Conservation (phyloP, 352 stramenopile genomes). For the Globisporangium nunn region DNA sequence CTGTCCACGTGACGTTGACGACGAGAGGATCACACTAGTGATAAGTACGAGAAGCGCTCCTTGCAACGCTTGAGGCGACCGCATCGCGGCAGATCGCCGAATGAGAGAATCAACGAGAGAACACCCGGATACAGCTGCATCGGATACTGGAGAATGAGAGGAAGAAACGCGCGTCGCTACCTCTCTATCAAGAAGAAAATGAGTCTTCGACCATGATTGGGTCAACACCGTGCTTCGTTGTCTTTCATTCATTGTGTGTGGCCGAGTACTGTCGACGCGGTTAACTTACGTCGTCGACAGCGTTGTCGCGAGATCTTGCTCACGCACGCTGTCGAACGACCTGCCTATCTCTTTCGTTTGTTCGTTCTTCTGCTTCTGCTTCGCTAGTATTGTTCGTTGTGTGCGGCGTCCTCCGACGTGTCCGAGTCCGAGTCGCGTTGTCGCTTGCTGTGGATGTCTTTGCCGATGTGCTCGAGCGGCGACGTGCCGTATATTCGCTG, state of each 20-base stretch:
- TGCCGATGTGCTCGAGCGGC: not conserved
- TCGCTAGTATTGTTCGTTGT: conserved; percentile 1
- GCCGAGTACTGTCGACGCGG: conserved; percentile 87
- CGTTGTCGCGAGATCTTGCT: not conserved
- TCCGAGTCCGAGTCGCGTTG: conserved; percentile 7
- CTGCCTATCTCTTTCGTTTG: not conserved
- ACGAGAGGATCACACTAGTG: conserved; percentile 1
- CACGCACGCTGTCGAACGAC: not conserved
- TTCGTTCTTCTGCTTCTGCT: not conserved
- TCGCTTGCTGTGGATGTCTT: conserved; percentile 1
- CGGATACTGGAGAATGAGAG: not conserved
- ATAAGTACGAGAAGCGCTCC: not conserved
- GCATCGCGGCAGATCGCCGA: conserved; percentile 40
- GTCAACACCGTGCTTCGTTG: not conserved
- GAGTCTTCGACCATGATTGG: no score
- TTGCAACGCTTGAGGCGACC: not conserved
- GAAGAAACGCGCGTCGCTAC: not conserved
- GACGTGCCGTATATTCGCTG: conserved; percentile 14
- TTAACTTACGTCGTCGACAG: not conserved
- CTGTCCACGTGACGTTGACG: not conserved
- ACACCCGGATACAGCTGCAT: not conserved
- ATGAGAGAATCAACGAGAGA: conserved; percentile 20
- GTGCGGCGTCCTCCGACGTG: conserved; percentile 6
- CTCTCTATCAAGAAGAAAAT: not conserved
- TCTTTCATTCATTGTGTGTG: conserved; percentile 59